Evolutionary conservation across 306 rosid genomes (phyloP).

Genomic region (Albizia julibrissin): DNA sequence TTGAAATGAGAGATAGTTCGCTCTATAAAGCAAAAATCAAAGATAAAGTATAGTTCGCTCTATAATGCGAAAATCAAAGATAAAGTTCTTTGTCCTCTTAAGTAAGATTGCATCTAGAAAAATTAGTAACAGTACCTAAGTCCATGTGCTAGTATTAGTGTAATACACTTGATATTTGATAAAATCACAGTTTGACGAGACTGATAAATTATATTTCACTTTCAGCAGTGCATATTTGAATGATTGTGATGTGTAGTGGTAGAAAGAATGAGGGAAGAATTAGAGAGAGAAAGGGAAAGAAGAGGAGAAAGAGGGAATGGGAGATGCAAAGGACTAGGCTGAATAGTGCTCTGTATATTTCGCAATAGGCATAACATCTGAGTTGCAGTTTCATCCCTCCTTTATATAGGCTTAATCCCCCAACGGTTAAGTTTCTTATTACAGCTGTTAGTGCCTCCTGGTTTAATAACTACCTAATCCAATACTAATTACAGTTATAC

Average conservation of each 20-base stretch:
- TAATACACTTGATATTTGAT: slow-evolving; percentile 21
- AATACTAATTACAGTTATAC: neutral
- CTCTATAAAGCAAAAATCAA: neutral
- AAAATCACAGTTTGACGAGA: slow-evolving; percentile 8
- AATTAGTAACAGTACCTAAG: neutral
- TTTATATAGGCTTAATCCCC: neutral
- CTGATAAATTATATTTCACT: neutral
- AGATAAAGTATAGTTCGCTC: neutral
- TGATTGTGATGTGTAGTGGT: neutral
- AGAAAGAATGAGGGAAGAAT: no score
- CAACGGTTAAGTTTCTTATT: neutral
- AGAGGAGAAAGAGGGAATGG: no score
- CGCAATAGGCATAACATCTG: neutral
- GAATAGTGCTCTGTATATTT: no score
- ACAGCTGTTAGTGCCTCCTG: neutral
- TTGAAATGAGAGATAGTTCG: neutral
- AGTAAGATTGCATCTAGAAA: slow-evolving; percentile 13
- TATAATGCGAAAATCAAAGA: neutral
- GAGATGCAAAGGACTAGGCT: no score
- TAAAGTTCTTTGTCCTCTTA: slow-evolving; percentile 7
- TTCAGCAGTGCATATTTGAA: slow-evolving; percentile 19
- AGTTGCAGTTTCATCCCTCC: neutral
- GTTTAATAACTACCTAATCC: neutral
- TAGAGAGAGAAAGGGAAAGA: no score
- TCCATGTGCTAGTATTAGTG: neutral